phyloP scores from a whole-genome alignment of 345 rosid genomes.

The Nasturtium officinale region DNA sequence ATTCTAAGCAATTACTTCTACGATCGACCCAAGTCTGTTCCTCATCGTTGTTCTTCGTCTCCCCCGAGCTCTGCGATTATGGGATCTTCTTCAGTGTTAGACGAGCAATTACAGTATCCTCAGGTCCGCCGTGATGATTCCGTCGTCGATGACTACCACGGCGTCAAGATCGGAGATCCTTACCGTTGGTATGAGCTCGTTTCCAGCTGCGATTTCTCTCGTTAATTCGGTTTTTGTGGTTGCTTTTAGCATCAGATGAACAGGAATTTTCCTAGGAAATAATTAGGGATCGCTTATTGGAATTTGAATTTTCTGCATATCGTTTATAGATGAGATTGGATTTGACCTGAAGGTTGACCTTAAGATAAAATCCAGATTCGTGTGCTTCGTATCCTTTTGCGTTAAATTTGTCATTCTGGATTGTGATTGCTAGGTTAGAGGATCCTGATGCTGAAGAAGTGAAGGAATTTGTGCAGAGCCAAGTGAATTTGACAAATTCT shows the following conservation, averaged over 20 bases:
- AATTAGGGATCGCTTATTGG: neutral
- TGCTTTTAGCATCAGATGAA: neutral
- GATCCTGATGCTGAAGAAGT: constrained; percentile 89
- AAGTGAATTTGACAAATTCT: constrained; percentile 67
- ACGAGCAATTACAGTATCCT: constrained; percentile 58
- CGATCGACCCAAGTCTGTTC: constrained; percentile 4
- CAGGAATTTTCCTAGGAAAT: neutral
- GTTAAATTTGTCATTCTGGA: neutral
- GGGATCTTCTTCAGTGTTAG: constrained; percentile 59
- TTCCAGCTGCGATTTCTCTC: constrained; percentile 2
- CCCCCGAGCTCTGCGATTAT: constrained; percentile 36
- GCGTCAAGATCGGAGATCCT: constrained; percentile 74
- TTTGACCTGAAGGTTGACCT: constrained; percentile 34
- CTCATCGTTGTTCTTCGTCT: neutral
- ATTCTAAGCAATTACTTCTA: constrained; percentile 2
- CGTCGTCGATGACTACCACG: constrained; percentile 81
- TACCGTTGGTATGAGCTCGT: constrained; percentile 68
- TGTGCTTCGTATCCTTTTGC: neutral
- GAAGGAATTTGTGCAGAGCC: constrained; percentile 70
- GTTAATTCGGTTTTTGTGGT: neutral
- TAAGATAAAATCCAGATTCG: neutral
- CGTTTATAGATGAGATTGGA: neutral
- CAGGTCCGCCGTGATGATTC: constrained; percentile 67
- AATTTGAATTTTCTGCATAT: neutral
- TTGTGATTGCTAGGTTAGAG: constrained; percentile 63